These are phyloP conservation scores for Chiua virens DNA, from an alignment of 768 basidiomycete species.

Conservation along the genomic window DNA sequence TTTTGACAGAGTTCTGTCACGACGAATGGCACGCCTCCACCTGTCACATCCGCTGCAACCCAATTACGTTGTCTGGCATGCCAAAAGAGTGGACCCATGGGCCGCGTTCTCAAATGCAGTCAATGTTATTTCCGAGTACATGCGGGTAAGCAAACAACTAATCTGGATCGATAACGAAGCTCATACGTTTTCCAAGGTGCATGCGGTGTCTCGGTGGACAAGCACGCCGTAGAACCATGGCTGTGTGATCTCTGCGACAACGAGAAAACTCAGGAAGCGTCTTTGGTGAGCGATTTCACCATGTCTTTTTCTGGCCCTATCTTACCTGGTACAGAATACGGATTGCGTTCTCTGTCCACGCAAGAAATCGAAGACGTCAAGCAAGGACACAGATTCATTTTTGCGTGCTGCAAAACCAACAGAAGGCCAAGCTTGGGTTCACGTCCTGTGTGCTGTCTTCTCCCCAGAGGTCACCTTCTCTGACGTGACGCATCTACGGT, in stretches of 20 bases:
- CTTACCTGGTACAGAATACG: constrained; percentile 52
- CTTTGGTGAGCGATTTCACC: constrained; percentile 54
- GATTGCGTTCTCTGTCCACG: constrained; percentile 86
- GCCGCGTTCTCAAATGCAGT: constrained; percentile 80
- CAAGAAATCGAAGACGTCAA: constrained; percentile 30
- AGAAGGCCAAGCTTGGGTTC: constrained; percentile 91
- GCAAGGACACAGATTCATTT: constrained; percentile 59
- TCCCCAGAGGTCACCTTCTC: constrained; percentile 82
- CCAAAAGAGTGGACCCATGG: constrained; percentile 67
- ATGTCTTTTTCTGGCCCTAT: not conserved
- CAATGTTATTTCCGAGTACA: constrained; percentile 79
- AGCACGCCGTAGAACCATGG: constrained; percentile 70
- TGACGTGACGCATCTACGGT: constrained; percentile 66
- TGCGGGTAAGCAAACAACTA: constrained; percentile 49
- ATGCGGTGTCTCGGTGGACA: constrained; percentile 68
- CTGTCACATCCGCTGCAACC: constrained; percentile 49
- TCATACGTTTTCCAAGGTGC: constrained; percentile 42
- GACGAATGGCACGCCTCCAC: constrained; percentile 60
- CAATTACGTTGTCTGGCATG: constrained; percentile 78
- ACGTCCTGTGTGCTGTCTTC: constrained; percentile 87
- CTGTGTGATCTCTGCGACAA: constrained; percentile 87
- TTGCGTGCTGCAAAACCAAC: constrained; percentile 84
- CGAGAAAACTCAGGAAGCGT: constrained; percentile 76
- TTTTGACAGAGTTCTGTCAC: constrained; percentile 36
- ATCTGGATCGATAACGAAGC: not conserved